Base-by-base conservation (phyloP, 2,329 filamentous ascomycete species). In the Fusarium aywerte region DNA sequence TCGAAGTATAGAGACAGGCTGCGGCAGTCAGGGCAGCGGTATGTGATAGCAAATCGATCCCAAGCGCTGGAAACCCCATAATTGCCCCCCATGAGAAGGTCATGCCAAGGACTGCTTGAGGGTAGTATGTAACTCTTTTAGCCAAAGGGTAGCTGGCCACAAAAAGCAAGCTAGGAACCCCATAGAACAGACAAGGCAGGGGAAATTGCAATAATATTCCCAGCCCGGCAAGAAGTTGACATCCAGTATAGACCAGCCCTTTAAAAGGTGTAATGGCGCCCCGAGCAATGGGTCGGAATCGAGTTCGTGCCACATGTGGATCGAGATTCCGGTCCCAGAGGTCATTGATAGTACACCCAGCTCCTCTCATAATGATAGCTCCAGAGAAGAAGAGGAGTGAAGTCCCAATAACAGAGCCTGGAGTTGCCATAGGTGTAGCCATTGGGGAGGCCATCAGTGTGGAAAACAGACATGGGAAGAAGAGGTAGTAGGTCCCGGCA, bases 21-120 rank as follows among this genome's bases (percentile, higher is more conserved):
- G 91, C 91, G 2, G 90, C 88, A 5, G 84, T 81, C 58, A 92
- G 75, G 4, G 91, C 90, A 2, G 86, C 78, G 21, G 80, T 80
- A 67, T 90, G 86, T 7, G 85, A 80, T 13, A 95, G 77, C n/a
- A 96, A 76, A 67, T 94, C 91, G 33, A 96, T 80, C 3, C 92
- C 92, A 3, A 97, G 83, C 5, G 93, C 92, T 1, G 93, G 92
- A 73, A 95, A 96, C 2, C 92, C 93, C 88, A 97, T 90, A 49
- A 96, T 87, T 16, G 93, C 91, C 25, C 93, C 93, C 93, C 93
- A 96, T 6, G 91, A 94, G 76, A 96, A 97, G 2, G 92, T 93
- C 52, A 96, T 78, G 0, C 93, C 93, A 1, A 97, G 86, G 10
- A 96, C 89, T 62, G 90, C 86, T 76, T 97, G 93, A 3, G 93